Conservation (phyloP, 305 asterid species). For the Caryopteris hybrid region DNA sequence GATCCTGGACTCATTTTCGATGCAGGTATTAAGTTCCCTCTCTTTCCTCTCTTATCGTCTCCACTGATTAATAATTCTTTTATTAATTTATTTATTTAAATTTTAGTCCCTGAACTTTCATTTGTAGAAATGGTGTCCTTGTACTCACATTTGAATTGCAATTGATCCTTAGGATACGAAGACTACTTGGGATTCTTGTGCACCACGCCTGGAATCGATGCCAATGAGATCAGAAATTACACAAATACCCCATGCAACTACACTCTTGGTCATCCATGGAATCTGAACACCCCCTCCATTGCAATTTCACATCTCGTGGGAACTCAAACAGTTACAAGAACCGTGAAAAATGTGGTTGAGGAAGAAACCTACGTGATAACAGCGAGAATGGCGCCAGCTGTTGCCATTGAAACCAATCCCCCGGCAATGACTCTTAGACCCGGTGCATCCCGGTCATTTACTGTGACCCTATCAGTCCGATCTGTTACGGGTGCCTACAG, state of each 20-base stretch:
- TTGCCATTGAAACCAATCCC: conserved; percentile 85
- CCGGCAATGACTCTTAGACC: conserved; percentile 89
- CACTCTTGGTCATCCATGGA: conserved; percentile 82
- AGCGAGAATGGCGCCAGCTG: conserved; percentile 84
- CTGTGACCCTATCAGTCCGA: conserved; percentile 73
- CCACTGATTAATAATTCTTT: neutral
- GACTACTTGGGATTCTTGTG: conserved; percentile 97
- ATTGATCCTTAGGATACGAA: conserved; percentile 71
- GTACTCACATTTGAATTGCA: too few relatives aligned
- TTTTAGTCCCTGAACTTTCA: too few relatives aligned
- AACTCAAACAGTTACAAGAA: conserved; percentile 71
- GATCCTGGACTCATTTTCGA: conserved; percentile 95
- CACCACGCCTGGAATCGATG: conserved; percentile 78
- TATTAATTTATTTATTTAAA: too few relatives aligned
- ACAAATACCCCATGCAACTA: conserved; percentile 84
- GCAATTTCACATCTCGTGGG: conserved; percentile 90
- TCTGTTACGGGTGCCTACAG: conserved; percentile 74
- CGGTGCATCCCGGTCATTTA: conserved; percentile 55
- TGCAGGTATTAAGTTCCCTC: conserved; percentile 49
- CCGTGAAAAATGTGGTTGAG: conserved; percentile 73
- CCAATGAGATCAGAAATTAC: conserved; percentile 63
- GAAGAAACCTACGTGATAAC: conserved; percentile 90
- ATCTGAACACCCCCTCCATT: conserved; percentile 83
- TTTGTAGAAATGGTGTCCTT: too few relatives aligned
- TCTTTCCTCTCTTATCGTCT: neutral